A percentile compares a stretch with the other conserved stretches of the same genome.
Conservation (phyloP, 352 stramenopile genomes). For the Globisporangium carolinianum region DNA sequence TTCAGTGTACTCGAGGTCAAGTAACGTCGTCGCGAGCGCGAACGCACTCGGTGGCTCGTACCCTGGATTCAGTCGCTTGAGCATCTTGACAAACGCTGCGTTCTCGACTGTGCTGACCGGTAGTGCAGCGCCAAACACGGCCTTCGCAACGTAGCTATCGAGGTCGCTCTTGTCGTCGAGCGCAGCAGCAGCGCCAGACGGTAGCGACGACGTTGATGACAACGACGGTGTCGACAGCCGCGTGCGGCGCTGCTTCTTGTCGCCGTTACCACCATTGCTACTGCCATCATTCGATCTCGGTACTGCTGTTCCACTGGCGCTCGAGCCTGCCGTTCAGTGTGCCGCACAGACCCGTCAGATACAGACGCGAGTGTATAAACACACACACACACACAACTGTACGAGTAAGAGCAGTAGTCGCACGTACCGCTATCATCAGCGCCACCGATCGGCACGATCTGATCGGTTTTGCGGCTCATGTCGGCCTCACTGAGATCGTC, state of each 20-base stretch:
- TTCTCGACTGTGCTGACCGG: slow-evolving; percentile 53
- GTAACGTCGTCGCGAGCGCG: slow-evolving; percentile 33
- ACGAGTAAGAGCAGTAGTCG: neutral
- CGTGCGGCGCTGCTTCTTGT: neutral
- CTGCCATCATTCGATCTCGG: neutral
- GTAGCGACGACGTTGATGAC: neutral
- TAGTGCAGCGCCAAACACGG: slow-evolving; percentile 43
- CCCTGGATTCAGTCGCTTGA: slow-evolving; percentile 45
- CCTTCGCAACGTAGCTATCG: slow-evolving; percentile 49
- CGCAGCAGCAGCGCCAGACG: neutral
- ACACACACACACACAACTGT: neutral
- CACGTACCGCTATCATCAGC: neutral
- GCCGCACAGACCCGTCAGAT: neutral
- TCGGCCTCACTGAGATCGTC: slow-evolving; percentile 41
- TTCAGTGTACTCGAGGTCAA: slow-evolving; percentile 59
- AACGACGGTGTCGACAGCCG: neutral
- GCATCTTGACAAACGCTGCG: slow-evolving; percentile 47
- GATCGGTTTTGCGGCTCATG: slow-evolving; percentile 29
- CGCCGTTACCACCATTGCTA: neutral
- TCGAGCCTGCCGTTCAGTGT: neutral
- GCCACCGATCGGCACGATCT: neutral
- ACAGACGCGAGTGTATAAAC: neutral
- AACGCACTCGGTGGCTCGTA: slow-evolving; percentile 50
- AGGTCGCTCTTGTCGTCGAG: slow-evolving; percentile 49
- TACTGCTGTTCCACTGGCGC: neutral